phyloP scores from a whole-genome alignment of 257 asterid species.

The Solanum bukasovii region DNA sequence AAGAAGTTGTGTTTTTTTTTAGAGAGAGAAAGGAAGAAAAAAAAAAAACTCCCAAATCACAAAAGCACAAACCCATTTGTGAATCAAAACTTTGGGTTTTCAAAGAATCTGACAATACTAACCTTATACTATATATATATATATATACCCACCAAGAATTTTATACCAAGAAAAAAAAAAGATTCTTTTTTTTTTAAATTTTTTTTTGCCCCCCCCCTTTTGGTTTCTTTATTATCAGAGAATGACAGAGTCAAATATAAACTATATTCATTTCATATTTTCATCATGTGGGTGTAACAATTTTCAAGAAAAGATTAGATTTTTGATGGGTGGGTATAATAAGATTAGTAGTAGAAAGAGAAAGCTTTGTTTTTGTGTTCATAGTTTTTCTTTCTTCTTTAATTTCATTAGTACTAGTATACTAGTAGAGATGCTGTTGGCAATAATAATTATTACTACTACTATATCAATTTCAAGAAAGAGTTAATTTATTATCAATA shows the following conservation, averaged over 20 bases:
- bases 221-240: not conserved
- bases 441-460: not conserved
- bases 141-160: slow-evolving; percentile 25
- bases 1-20: not conserved
- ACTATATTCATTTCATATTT: not conserved
- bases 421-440: not conserved
- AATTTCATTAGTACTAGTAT: not conserved
- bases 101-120: slow-evolving; percentile 17
- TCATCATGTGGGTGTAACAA: slow-evolving; percentile 1
- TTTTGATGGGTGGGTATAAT: slow-evolving; percentile 11
- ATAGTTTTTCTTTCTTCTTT: not conserved
- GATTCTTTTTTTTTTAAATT: slow-evolving; percentile 7
- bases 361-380: slow-evolving; percentile 3
- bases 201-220: not conserved
- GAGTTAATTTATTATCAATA: slow-evolving; percentile 1
- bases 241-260: not conserved
- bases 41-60: slow-evolving; percentile 15
- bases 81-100: slow-evolving; percentile 41
- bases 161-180: slow-evolving; percentile 10
- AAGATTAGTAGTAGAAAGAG: not conserved
- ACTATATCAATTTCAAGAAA: slow-evolving; percentile 3
- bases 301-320: not conserved
- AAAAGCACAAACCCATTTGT: slow-evolving; percentile 22
- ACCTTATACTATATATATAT: slow-evolving; percentile 6
- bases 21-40: slow-evolving; percentile 4